Conservation (phyloP, 2,329 filamentous ascomycete species). For the Neonectria magnoliae region DNA sequence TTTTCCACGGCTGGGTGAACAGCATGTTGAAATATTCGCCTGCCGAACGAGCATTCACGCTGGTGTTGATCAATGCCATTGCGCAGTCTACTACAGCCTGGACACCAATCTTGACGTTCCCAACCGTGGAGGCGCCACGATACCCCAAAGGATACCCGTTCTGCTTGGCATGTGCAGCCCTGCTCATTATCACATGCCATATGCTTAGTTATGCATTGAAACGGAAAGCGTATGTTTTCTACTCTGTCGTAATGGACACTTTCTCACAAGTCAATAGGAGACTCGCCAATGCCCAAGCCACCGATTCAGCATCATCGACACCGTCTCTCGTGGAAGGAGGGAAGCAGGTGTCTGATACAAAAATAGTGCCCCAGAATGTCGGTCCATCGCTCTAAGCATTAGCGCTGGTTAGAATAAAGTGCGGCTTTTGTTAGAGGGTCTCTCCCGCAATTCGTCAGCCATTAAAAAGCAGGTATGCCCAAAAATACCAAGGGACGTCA, state of each 20-base stretch:
- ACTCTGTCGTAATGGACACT: rapidly evolving
- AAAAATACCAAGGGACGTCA: no score
- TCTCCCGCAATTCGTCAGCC: no score
- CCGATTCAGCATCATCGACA: constrained; percentile 1
- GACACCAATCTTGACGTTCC: constrained; percentile 63
- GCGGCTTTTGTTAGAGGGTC: background rate
- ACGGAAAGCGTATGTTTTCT: constrained; percentile 32
- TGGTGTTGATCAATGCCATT: constrained; percentile 63
- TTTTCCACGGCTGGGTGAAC: constrained; percentile 67
- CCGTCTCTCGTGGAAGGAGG: constrained; percentile 13
- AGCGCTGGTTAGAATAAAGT: background rate
- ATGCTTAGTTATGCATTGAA: constrained; percentile 36
- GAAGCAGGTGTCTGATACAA: background rate
- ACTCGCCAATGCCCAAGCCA: background rate
- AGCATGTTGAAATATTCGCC: constrained; percentile 57
- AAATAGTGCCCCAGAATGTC: background rate
- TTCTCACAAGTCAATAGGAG: constrained; percentile 1
- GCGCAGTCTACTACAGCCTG: constrained; percentile 65
- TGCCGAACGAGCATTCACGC: constrained; percentile 58
- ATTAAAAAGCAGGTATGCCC: no score
- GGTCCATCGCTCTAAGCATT: background rate
- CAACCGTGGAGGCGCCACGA: constrained; percentile 54
- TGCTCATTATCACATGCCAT: constrained; percentile 41
- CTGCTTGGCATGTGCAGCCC: constrained; percentile 47
- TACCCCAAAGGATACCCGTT: constrained; percentile 56